Evolutionary conservation across 2,329 filamentous ascomycete species (phyloP).

Genomic region (Teratosphaeria pseudoeucalypti): DNA sequence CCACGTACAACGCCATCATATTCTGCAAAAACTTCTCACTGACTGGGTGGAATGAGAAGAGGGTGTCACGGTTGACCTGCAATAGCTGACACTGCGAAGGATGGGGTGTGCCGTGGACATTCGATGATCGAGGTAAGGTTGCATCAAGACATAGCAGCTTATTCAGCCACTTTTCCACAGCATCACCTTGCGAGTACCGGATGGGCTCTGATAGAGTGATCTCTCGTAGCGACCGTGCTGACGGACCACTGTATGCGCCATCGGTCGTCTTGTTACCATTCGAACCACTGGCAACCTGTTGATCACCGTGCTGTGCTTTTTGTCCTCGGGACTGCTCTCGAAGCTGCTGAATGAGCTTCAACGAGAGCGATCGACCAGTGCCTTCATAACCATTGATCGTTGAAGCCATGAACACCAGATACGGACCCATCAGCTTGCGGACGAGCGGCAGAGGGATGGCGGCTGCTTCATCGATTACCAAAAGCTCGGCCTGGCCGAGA

Average conservation of each 20-base stretch:
- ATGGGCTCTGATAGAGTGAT: conserved; percentile 92
- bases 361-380: conserved; percentile 82
- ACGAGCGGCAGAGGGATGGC: conserved; percentile 91
- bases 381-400: conserved; percentile 99
- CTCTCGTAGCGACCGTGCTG: conserved; percentile 75
- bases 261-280: conserved; percentile 64
- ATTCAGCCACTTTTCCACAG: conserved; percentile 95
- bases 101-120: conserved; percentile 73
- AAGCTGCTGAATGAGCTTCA: conserved; percentile 95
- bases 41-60: conserved; percentile 96
- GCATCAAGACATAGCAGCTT: conserved; percentile 87
- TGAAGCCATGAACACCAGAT: conserved; percentile 97
- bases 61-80: conserved; percentile 88
- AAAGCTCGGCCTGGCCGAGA: conserved; percentile 82
- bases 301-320: conserved; percentile 43
- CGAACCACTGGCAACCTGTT: conserved; percentile 64
- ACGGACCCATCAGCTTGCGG: conserved; percentile 87
- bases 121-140: conserved; percentile 69
- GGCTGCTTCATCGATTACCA: conserved; percentile 95
- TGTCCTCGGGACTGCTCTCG: conserved; percentile 76
- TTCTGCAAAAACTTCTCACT: conserved; percentile 96
- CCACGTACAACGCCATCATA: conserved; percentile 96
- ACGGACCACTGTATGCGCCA: conserved; percentile 46
- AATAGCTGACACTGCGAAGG: conserved; percentile 85
- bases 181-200: conserved; percentile 80